Evolutionary conservation across 2,329 filamentous ascomycete genomes (phyloP), one percentile per base, ranked within the genome.

Genomic region (Microcera coccophila): DNA sequence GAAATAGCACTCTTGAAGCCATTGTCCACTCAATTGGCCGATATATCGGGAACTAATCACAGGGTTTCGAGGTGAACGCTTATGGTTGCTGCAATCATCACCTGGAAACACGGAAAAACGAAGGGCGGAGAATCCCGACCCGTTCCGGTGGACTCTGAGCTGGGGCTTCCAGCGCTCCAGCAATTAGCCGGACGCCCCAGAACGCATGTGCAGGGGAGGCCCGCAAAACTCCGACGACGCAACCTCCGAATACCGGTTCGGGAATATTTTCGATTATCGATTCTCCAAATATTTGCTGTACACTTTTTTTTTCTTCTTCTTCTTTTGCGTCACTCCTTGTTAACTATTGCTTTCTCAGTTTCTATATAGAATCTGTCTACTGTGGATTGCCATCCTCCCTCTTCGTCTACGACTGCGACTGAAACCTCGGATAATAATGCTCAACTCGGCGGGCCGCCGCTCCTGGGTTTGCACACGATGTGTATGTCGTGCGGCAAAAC

Each of bases 381-480:
- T 31, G 17, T 29, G 10, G 4, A 36, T 24, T 33, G 15, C 35
- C 1, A 19, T 28, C 28, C 16, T n/a, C 21, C 43, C 41, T 11
- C 24, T 18, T 18, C 18, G 16, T 15, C 17, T 11, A 35, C 21
- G 10, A 39, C n/a, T 29, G 15, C 18, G 17, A 33, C 26, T 34
- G 37, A 29, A 40, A 39, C 31, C 28, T 32, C 42, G 19, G 29
- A 22, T 37, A 38, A 54, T 41, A 39, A 65, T 65, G 63, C 50
- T 65, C 31, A 58, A 41, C 38, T 54, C 59, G 36, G 48, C 54
- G 33, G 55, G 57, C 47, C 54, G 51, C 36, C 71, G 68, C 63
- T 67, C 75, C 49, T 84, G 82, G 82, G 74, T 82, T 53, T 85
- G 81, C 67, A 71, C 78, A 41, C 70, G 65, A 65, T 86, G 82